Evolutionary conservation across 768 basidiomycete genomes (phyloP), one percentile per base, ranked within the genome.

Genomic region (Leccinum uliginosum): DNA sequence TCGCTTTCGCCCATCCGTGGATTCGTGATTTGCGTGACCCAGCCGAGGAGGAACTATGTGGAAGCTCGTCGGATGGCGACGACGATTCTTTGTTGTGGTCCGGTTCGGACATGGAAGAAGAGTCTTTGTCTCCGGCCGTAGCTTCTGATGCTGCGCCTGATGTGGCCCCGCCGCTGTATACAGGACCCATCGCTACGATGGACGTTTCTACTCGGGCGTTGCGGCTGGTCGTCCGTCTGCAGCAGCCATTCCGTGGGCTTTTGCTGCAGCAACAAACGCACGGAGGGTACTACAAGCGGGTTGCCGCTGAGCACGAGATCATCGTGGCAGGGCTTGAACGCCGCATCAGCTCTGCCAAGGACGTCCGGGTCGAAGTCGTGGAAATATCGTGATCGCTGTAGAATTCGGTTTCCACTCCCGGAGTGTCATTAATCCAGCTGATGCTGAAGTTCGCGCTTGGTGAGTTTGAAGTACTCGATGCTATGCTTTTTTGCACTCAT

Each of bases 1-100:
- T 61, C 10, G 17, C 48, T 44, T 19, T 59, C 11, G 45, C 56
- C 10, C 50, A 56, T 46, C 62, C 61, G 1, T 63, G 62, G 62
- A 32, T 63, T 38, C 53, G 62, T 15, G 44, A 51, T 29, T 27
- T 63, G 3, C n/a, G 24, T 1, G 51, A 27, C 8, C 46, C 57
- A 7, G 40, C 35, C 1, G 57, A 55, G 3, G 14, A 34, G 14
- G 43, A 29, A 19, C 11, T 3, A 10, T 19, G 29, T 50, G 24
- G 44, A 27, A n/a, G 24, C 15, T 10, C 15, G 4, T 15, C 9
- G 0, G 52, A 51, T n/a, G 17, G 24, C 3, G 40, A 34, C 0
- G 29, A 46, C 6, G 30, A 32, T 9, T 29, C 47, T 1, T 35
- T 30, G 23, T 24, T 1, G 2, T 32, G 26, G 1, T 38, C 50